Conservation (phyloP, 2,329 filamentous ascomycete genomes). For the Trichoderma endophyticum region DNA sequence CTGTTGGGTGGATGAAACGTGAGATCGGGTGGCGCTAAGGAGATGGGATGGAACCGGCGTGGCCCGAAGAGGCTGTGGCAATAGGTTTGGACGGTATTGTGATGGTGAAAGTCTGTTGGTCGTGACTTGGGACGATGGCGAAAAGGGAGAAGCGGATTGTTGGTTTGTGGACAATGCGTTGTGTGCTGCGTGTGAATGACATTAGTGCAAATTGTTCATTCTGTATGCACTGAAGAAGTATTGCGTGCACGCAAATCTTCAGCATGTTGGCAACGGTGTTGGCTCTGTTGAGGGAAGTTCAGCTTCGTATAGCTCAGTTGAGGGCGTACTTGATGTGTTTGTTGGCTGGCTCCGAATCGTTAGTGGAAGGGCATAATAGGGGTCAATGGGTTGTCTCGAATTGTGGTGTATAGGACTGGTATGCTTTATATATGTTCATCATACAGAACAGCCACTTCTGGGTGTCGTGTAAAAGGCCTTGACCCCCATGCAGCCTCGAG, state of each 20-base stretch:
- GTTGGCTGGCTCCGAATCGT: neutral
- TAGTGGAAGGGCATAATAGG: neutral
- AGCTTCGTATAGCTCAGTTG: neutral
- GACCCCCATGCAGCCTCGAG: neutral
- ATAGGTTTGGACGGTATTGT: neutral
- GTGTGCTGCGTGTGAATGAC: neutral
- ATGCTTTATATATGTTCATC: neutral
- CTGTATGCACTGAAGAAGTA: neutral
- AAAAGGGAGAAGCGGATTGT: neutral
- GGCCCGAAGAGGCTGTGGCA: neutral
- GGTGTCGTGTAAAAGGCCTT: neutral
- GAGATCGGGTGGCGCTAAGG: neutral
- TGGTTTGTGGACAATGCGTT: neutral
- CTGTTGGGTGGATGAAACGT: neutral
- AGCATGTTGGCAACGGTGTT: neutral
- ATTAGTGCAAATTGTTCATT: neutral
- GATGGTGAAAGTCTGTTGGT: neutral
- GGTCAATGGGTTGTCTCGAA: neutral
- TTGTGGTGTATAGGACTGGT: neutral
- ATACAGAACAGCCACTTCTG: neutral
- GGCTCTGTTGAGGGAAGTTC: neutral
- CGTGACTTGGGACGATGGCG: neutral
- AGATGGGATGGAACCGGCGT: neutral
- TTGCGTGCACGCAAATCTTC: neutral
- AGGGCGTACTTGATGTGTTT: neutral